phyloP scores from a whole-genome alignment of 331 rosid species.

The Arachis monticola region DNA sequence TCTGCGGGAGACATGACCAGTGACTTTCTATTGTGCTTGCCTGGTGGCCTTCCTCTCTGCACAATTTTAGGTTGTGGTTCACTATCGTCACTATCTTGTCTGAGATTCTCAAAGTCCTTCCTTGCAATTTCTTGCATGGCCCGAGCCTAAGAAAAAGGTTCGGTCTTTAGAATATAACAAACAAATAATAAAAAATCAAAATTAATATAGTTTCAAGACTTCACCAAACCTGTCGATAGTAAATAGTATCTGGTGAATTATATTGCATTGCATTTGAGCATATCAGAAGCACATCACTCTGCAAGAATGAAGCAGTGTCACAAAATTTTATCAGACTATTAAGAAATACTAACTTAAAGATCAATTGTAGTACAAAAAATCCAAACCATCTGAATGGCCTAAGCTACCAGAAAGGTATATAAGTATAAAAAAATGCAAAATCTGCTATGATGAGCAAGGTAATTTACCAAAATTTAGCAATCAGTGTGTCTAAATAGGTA shows the following conservation, averaged over 20 bases:
- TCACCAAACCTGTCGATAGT: conserved; percentile 78
- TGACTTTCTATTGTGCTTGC: conserved; percentile 62
- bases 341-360: background rate
- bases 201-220: conserved; percentile 26
- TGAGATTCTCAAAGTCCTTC: conserved; percentile 89
- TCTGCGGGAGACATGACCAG: conserved; percentile 55
- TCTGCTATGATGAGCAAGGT: conserved; percentile 12
- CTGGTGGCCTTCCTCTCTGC: conserved; percentile 93
- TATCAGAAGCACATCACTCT: conserved; percentile 81
- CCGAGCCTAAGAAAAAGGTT: conserved; percentile 63
- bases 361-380: conserved; percentile 21
- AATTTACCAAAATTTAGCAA: background rate
- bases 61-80: conserved; percentile 71
- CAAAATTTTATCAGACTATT: conserved; percentile 26
- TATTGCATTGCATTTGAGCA: conserved; percentile 94
- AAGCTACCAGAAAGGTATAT: background rate
- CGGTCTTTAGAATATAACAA: conserved; percentile 34
- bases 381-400: conserved; percentile 19
- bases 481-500: conserved; percentile 11
- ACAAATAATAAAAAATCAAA: conserved; percentile 23
- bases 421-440: conserved; percentile 25
- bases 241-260: conserved; percentile 77
- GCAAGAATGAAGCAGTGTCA: conserved; percentile 53
- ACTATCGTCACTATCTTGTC: conserved; percentile 80
- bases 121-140: conserved; percentile 82